Evolutionary conservation across 2,329 filamentous ascomycete genomes (phyloP).

Genomic region (Hyphodiscus sp.): DNA sequence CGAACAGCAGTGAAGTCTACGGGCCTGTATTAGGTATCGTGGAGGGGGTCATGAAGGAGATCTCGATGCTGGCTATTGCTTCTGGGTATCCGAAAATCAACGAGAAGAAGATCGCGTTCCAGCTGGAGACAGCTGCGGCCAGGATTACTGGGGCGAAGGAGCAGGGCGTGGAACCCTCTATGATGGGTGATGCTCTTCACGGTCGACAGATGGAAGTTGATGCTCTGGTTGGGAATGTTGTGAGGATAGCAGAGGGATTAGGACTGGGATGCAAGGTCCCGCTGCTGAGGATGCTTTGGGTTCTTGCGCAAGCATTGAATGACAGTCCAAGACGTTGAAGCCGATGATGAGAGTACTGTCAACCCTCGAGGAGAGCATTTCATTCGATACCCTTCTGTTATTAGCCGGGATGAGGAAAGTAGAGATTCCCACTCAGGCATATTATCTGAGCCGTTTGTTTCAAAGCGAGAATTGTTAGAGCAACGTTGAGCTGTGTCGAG

Average conservation of each 20-base stretch:
- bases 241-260: slow-evolving; percentile 46
- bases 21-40: slow-evolving; percentile 45
- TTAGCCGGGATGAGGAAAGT: too few species aligned
- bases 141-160: slow-evolving; percentile 22
- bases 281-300: slow-evolving; percentile 33
- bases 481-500: too few species aligned
- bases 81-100: slow-evolving; percentile 42
- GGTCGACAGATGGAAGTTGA: slow-evolving; percentile 56
- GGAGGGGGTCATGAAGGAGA: slow-evolving; percentile 43
- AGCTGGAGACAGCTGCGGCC: neutral
- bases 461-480: too few species aligned
- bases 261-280: slow-evolving; percentile 43
- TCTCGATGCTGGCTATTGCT: slow-evolving; percentile 50
- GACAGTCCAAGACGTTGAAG: neutral
- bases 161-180: slow-evolving; percentile 42
- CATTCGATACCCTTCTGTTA: too few species aligned
- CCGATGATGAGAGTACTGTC: too few species aligned
- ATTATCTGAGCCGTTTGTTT: too few species aligned
- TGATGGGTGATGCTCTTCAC: slow-evolving; percentile 52
- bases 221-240: slow-evolving; percentile 55
- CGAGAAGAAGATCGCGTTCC: slow-evolving; percentile 33
- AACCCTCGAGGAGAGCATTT: too few species aligned
- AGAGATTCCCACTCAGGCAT: too few species aligned
- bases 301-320: neutral
- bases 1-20: slow-evolving; percentile 24